These are phyloP conservation scores for Trichoderma hamatum DNA, from an alignment of 2,329 filamentous ascomycete species.

Conservation along the genomic window DNA sequence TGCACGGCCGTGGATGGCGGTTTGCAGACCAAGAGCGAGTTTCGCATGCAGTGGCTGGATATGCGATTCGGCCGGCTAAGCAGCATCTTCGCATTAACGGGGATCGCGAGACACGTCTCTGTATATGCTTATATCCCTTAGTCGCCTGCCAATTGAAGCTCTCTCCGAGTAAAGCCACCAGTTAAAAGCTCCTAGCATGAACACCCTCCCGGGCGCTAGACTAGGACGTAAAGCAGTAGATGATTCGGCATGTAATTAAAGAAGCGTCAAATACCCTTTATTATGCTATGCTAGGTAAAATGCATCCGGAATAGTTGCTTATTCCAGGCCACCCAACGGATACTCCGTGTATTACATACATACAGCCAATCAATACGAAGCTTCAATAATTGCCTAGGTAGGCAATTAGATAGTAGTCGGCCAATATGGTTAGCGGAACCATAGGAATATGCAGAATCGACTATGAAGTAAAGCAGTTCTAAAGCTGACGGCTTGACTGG, in stretches of 20 bases:
- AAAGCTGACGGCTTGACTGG: neutral
- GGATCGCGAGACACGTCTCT: neutral
- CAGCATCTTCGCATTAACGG: constrained; percentile 9
- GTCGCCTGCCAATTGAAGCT: neutral
- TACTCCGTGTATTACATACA: neutral
- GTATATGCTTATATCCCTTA: constrained; percentile 17
- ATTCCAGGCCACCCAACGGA: neutral
- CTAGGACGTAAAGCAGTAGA: neutral
- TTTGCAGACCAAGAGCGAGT: neutral
- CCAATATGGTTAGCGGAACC: neutral
- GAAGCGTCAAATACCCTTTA: neutral
- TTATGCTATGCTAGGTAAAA: neutral
- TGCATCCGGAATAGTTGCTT: neutral
- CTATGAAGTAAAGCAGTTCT: neutral
- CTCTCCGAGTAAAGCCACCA: neutral
- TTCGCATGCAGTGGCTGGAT: neutral
- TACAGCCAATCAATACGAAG: neutral
- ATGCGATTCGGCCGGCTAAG: neutral
- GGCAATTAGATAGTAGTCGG: neutral
- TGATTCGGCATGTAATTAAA: neutral
- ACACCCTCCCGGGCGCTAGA: neutral
- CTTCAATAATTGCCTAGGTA: constrained; percentile 4
- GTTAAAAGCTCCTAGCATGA: neutral
- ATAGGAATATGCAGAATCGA: neutral
- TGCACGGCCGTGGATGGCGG: neutral